Conservation (phyloP, 2,329 filamentous ascomycete genomes). For the Ascomycota sp. region DNA sequence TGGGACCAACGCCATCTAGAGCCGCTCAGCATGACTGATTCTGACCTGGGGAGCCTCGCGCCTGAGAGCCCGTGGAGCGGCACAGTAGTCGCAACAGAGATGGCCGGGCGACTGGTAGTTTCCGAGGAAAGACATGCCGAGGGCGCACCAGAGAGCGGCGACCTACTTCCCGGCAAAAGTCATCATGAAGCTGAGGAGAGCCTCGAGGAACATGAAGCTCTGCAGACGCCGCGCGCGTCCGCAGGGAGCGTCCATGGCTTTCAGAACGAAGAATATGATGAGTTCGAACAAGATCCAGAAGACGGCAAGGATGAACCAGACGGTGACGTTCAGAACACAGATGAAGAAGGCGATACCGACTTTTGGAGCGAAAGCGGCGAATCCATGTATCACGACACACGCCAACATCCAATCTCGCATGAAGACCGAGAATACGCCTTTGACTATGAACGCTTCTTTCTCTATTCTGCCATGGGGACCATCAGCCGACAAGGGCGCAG, state of each 20-base stretch:
- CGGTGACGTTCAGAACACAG: not conserved
- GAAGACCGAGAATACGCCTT: constrained; percentile 91
- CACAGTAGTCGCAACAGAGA: not conserved
- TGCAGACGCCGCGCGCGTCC: too few species aligned
- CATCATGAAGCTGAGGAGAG: constrained; percentile 1
- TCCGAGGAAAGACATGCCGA: constrained; percentile 1
- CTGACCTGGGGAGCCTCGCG: constrained; percentile 3
- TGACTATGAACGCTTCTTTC: constrained; percentile 89
- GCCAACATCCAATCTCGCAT: constrained; percentile 48
- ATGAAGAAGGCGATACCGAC: constrained; percentile 1
- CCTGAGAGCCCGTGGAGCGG: not conserved
- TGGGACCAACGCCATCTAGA: constrained; percentile 12
- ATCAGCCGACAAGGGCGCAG: constrained; percentile 26
- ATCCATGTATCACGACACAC: constrained; percentile 40
- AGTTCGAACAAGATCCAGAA: constrained; percentile 3
- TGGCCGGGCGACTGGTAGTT: not conserved
- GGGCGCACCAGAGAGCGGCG: constrained; percentile 2
- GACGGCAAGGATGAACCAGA: not conserved
- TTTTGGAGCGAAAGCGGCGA: constrained; percentile 42
- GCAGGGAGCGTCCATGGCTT: too few species aligned
- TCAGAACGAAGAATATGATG: not conserved
- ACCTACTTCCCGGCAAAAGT: not conserved
- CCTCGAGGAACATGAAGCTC: not conserved
- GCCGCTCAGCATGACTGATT: constrained; percentile 4
- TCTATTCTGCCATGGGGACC: constrained; percentile 77